Conservation (phyloP, 352 stramenopile genomes). For the Phytophthora melonis region DNA sequence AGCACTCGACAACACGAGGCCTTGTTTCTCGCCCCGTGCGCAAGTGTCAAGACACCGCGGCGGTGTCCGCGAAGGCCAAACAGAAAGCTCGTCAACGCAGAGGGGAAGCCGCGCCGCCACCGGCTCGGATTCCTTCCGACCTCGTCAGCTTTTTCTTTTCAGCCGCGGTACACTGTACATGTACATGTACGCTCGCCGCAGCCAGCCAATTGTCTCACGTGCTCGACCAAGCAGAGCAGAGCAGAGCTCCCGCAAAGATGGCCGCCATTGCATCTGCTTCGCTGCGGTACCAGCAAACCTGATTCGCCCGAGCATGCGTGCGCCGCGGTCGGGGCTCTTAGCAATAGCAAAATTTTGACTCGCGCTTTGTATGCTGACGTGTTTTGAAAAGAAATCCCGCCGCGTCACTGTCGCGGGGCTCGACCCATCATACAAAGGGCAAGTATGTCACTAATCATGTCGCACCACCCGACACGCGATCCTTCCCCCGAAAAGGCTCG, state of each 20-base stretch:
- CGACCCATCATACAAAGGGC: constrained; percentile 8
- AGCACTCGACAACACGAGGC: constrained; percentile 22
- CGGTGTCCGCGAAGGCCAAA: constrained; percentile 9
- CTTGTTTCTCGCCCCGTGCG: constrained; percentile 31
- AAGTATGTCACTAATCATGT: constrained; percentile 23
- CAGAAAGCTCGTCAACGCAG: constrained; percentile 15
- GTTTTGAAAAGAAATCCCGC: background rate
- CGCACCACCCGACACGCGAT: constrained; percentile 12
- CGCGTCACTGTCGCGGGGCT: background rate
- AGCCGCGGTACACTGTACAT: background rate
- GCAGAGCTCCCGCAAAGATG: background rate
- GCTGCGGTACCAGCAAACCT: constrained; percentile 12
- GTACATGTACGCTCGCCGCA: background rate
- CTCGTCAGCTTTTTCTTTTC: constrained; percentile 6
- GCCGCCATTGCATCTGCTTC: background rate
- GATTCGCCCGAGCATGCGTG: constrained; percentile 24
- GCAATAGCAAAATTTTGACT: constrained; percentile 15
- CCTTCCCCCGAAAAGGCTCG: constrained; percentile 8
- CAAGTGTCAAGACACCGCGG: constrained; percentile 1
- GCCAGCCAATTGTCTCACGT: constrained; percentile 15
- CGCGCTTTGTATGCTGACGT: constrained; percentile 13
- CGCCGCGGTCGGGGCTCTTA: constrained; percentile 2
- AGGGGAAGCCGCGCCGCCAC: background rate
- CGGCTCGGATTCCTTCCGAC: constrained; percentile 14
- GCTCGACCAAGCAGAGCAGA: constrained; percentile 7